Conservation (phyloP, 345 rosid species). For the Kandelia obovata region DNA sequence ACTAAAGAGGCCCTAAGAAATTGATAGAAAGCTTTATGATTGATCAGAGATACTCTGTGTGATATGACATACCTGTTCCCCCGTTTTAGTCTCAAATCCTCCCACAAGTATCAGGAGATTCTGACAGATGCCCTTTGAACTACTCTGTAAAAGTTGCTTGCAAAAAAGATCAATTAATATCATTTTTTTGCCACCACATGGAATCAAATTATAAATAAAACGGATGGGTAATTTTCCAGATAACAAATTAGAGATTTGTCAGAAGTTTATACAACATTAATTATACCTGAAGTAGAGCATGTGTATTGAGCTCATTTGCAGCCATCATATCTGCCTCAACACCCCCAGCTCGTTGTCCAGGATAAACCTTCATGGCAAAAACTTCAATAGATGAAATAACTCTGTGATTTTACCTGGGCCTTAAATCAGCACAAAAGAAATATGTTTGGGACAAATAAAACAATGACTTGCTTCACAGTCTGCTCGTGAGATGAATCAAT, state of each 20-base stretch:
- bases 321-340: constrained; percentile 97
- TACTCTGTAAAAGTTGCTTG: constrained; percentile 45
- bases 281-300: constrained; percentile 82
- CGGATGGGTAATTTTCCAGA: no score
- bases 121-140: constrained; percentile 47
- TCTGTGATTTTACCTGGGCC: neutral
- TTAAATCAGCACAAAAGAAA: neutral
- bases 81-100: constrained; percentile 85
- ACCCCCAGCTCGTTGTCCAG: constrained; percentile 77
- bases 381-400: constrained; percentile 8
- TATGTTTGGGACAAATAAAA: neutral
- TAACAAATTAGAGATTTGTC: neutral
- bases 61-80: constrained; percentile 69
- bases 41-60: constrained; percentile 11
- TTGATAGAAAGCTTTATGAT: neutral
- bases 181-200: neutral
- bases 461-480: neutral
- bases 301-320: constrained; percentile 84
- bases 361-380: constrained; percentile 67
- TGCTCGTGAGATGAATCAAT: neutral
- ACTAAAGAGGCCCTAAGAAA: neutral
- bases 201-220: no score
- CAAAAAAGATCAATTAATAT: neutral
- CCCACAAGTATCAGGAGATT: constrained; percentile 72
- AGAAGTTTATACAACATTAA: neutral